phyloP scores from a whole-genome alignment of 768 basidiomycete genomes.

The Rhodosporidiobolus sp. region DNA sequence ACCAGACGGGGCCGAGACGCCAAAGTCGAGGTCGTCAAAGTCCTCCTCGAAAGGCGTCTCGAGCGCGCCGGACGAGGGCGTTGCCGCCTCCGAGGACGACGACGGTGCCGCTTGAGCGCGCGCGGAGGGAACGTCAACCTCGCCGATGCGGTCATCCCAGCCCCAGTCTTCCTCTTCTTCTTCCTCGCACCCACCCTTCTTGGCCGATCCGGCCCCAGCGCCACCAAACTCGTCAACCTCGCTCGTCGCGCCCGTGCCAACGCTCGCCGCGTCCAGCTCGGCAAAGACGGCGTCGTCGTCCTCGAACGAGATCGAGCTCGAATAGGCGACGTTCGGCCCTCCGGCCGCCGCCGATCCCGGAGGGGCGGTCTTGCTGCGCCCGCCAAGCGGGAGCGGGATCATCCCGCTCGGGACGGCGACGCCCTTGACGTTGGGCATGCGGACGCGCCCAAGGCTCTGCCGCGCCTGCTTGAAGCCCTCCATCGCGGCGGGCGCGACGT shows the following conservation, averaged over 20 bases:
- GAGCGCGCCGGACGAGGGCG: not conserved
- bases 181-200: not conserved
- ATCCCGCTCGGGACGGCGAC: not conserved
- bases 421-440: not conserved
- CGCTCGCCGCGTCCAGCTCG: conserved; percentile 25
- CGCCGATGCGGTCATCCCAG: conserved; percentile 17
- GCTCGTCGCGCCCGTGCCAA: conserved; percentile 26
- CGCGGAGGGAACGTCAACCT: not conserved
- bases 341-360: not conserved
- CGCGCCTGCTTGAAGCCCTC: conserved; percentile 30
- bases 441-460: conserved; percentile 17
- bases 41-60: conserved; percentile 33
- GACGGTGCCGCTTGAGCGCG: not conserved
- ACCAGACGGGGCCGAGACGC: not conserved
- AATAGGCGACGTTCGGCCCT: not conserved
- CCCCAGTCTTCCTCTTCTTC: conserved; percentile 25
- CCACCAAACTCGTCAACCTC: conserved; percentile 8
- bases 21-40: conserved; percentile 34
- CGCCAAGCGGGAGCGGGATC: not conserved
- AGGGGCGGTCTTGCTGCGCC: not conserved
- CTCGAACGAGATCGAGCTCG: conserved; percentile 40
- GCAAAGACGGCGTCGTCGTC: conserved; percentile 43
- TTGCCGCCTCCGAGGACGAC: conserved; percentile 1
- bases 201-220: too few relatives aligned
- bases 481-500: conserved; percentile 24